Evolutionary conservation across 78 protist genomes (phyloP).

Genomic region (Emiliania huxleyi): DNA sequence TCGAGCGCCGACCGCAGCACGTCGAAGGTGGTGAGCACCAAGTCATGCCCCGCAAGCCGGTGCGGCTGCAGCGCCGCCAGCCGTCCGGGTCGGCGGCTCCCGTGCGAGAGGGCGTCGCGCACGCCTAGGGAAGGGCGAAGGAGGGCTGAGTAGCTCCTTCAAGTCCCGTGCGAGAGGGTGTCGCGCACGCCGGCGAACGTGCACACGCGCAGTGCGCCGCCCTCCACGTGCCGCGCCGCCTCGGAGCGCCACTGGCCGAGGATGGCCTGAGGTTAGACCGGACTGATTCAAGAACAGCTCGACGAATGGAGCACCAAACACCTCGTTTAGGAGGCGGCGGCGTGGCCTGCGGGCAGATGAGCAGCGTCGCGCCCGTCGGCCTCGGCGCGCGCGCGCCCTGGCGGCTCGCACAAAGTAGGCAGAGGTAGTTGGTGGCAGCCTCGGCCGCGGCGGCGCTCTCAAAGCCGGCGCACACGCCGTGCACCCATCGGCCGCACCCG

Average conservation of each 20-base stretch:
- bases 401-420: background rate
- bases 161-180: too few species aligned
- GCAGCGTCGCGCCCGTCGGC: constrained; percentile 1
- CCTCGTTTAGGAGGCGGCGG: too few species aligned
- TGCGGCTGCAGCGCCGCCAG: background rate
- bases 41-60: background rate
- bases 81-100: too few species aligned
- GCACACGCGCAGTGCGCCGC: background rate
- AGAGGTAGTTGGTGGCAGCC: too few species aligned
- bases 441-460: background rate
- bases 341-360: too few species aligned
- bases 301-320: too few species aligned
- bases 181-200: background rate
- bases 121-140: background rate
- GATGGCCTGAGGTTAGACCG: constrained; percentile 5
- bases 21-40: constrained; percentile 23
- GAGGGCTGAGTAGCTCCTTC: background rate
- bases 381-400: background rate
- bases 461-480: background rate
- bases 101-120: background rate
- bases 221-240: background rate
- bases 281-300: too few species aligned
- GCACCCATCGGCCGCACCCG: background rate
- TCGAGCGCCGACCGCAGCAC: background rate
- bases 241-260: constrained; percentile 7